These are phyloP conservation scores for Yamadazyma siamensis DNA, from an alignment of 1,139 yeast genomes.

Conservation along the genomic window DNA sequence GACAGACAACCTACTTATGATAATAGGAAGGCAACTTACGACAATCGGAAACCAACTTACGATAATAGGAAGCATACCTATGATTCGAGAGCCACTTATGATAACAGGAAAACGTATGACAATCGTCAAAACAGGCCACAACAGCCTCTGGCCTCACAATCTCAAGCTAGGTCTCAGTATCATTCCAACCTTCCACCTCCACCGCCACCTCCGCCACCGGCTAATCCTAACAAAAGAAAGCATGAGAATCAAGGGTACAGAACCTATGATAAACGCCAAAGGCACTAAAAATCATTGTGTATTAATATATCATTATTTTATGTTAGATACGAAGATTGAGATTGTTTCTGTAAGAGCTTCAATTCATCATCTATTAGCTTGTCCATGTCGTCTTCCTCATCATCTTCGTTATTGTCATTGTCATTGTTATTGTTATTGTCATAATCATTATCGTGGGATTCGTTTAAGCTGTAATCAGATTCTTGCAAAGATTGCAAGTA, in stretches of 20 bases:
- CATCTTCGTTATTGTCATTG: conserved; percentile 14
- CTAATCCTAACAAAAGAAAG: conserved; percentile 23
- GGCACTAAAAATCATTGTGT: conserved; percentile 16
- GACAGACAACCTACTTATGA: conserved; percentile 1
- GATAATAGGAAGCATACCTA: conserved; percentile 2
- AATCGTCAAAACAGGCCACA: not conserved
- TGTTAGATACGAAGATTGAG: conserved; percentile 2
- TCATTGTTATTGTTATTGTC: conserved; percentile 16
- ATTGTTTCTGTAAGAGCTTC: conserved; percentile 8
- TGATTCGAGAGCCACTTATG: conserved; percentile 1
- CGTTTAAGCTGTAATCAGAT: conserved; percentile 3
- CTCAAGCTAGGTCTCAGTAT: too few relatives aligned
- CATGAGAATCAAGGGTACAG: conserved; percentile 20
- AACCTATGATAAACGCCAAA: conserved; percentile 19
- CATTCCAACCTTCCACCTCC: conserved; percentile 24
- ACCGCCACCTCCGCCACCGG: conserved; percentile 14
- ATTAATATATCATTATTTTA: not conserved
- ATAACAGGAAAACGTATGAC: not conserved
- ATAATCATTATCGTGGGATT: conserved; percentile 6
- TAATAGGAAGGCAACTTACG: conserved; percentile 2
- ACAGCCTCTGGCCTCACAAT: too few relatives aligned
- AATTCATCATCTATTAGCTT: conserved; percentile 31
- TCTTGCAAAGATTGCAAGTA: conserved; percentile 28
- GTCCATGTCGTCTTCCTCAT: conserved; percentile 24
- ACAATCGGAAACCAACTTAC: conserved; percentile 2